These are phyloP conservation scores for Pseudonitzschia multiseries DNA, from an alignment of 108 stramenopile species.

Conservation along the genomic window DNA sequence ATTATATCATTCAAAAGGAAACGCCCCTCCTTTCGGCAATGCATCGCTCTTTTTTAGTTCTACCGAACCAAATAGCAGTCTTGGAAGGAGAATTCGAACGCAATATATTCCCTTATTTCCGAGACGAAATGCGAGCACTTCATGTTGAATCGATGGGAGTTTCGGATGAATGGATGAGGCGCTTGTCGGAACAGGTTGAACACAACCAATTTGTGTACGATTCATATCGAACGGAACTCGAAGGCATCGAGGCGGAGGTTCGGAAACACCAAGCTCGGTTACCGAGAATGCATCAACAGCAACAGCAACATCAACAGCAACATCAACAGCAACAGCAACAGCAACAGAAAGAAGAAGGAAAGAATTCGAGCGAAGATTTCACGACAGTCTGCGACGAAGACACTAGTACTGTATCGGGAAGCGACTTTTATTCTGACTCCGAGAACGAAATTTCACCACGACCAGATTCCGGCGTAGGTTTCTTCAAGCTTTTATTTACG, in stretches of 20 bases:
- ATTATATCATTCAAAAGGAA: constrained; percentile 2
- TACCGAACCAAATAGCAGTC: constrained; percentile 14
- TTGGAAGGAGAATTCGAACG: background rate
- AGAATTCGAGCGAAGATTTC: background rate
- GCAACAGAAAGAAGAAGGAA: constrained; percentile 3
- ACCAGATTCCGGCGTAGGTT: background rate
- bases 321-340: too few species aligned
- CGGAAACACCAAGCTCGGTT: too few species aligned
- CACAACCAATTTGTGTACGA: constrained; percentile 4
- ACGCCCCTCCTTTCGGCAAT: constrained; percentile 4
- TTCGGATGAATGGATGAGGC: background rate
- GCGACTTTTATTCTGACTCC: background rate
- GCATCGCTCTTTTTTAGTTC: constrained; percentile 14
- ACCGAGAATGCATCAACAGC: background rate
- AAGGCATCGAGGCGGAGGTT: background rate
- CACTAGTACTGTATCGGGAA: constrained; percentile 2
- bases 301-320: too few species aligned
- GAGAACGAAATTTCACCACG: constrained; percentile 2
- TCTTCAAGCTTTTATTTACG: background rate
- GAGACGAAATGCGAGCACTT: constrained; percentile 1
- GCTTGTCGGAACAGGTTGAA: constrained; percentile 7
- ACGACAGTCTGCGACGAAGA: background rate
- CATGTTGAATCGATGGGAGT: background rate
- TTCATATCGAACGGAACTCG: constrained; percentile 2
- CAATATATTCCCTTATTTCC: background rate